These are phyloP conservation scores for Paraleonurus japonicus DNA, from an alignment of 257 asterid species.

Conservation along the genomic window DNA sequence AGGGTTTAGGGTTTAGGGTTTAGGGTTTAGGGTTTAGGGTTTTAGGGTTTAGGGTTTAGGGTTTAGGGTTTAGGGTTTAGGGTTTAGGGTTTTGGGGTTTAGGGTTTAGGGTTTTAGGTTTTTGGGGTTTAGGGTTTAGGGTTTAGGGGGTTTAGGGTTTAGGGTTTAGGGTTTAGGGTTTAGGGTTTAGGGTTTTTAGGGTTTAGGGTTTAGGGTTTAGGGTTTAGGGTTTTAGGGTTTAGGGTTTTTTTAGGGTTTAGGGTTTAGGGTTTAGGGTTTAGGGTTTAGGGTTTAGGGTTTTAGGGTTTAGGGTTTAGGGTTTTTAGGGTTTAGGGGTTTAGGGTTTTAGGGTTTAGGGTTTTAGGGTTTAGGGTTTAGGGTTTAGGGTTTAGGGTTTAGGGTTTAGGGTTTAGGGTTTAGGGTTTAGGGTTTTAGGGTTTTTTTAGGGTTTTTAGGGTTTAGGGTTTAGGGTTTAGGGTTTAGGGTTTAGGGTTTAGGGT, in stretches of 20 bases:
- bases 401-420: not conserved
- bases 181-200: not conserved
- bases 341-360: not conserved
- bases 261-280: not conserved
- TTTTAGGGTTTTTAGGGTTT: not conserved
- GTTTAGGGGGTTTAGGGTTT: not conserved
- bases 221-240: too few species aligned
- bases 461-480: not conserved
- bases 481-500: not conserved
- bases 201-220: not conserved
- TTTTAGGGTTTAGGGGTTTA: constrained; percentile 23
- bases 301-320: not conserved
- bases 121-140: not conserved
- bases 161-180: not conserved
- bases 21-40: not conserved
- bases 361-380: not conserved
- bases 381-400: not conserved
- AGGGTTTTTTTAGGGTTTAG: too few species aligned
- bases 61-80: not conserved
- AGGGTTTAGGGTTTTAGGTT: too few species aligned
- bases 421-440: too few species aligned
- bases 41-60: not conserved
- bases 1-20: too few species aligned
- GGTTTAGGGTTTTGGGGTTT: not conserved
- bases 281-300: not conserved